These are phyloP conservation scores for Olyra latifolia DNA, from an alignment of 176 grass and related monocot genomes.

Conservation along the genomic window DNA sequence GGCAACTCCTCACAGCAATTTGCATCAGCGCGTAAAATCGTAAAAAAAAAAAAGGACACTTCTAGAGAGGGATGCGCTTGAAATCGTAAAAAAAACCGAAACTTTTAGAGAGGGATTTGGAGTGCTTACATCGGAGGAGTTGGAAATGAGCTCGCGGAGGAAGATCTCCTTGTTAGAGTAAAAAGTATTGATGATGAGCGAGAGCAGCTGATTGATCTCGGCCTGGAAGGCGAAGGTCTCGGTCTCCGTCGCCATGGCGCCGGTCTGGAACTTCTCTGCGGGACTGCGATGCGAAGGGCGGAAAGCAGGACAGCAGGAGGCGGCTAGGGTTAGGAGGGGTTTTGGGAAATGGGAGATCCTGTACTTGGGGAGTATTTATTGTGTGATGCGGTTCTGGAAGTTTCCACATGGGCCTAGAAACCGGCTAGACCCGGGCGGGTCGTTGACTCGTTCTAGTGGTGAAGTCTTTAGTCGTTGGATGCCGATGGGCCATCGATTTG, in stretches of 20 bases:
- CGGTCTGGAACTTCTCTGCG: not conserved
- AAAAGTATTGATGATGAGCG: conserved; percentile 97
- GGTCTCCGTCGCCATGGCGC: conserved; percentile 30
- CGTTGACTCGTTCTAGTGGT: not conserved
- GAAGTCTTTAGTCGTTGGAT: not conserved
- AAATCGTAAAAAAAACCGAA: too few relatives aligned
- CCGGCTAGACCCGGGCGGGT: conserved; percentile 4
- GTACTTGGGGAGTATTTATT: conserved; percentile 27
- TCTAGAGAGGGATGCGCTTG: not conserved
- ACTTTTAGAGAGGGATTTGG: not conserved
- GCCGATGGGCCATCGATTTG: not conserved
- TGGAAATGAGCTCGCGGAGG: conserved; percentile 88
- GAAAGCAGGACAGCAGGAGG: too few relatives aligned
- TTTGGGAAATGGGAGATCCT: not conserved
- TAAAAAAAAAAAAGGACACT: not conserved
- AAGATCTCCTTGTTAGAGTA: conserved; percentile 99
- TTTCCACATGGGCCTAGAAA: conserved; percentile 47
- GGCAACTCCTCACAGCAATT: too few relatives aligned
- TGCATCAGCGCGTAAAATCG: not conserved
- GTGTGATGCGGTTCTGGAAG: conserved; percentile 46
- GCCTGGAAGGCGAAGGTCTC: conserved; percentile 99
- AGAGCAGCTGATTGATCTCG: conserved; percentile 93
- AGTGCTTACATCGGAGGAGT: conserved; percentile 51
- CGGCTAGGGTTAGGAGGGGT: conserved; percentile 17
- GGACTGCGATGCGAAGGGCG: too few relatives aligned